Evolutionary conservation across 768 basidiomycete genomes (phyloP), one percentile per base, ranked within the genome.

Genomic region (Infundibulicybe gibba): DNA sequence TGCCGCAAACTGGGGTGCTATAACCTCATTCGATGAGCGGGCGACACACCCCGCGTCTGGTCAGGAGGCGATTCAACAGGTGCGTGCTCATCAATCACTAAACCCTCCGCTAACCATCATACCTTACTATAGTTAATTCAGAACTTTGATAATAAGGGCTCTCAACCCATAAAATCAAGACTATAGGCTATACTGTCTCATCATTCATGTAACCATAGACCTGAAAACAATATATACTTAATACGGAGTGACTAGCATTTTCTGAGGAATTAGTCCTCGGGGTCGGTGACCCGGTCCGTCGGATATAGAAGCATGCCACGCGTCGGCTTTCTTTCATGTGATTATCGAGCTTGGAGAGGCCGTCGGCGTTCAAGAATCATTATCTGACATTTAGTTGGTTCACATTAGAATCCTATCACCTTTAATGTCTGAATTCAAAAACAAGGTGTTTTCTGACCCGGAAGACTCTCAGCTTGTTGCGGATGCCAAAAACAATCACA

Each of bases 391-490:
- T n/a, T n/a, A n/a, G n/a, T n/a, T n/a, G n/a, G n/a, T n/a, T n/a
- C n/a, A n/a, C n/a, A n/a, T n/a, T n/a, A n/a, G n/a, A n/a, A 8
- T 25, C 8, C 25, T 25, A 25, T 25, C 25, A n/a, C n/a, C n/a
- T n/a, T 8, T 25, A 25, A 72, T 70, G 69, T 57, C 67, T 40
- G 64, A 62, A 40, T 68, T 80, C 63, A 66, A 65, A 48, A 65
- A 66, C 20, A 66, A 74, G 49, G 68, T 79, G 16, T 87, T 85
- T 57, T 68, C 74, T 35, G 93, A 94, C 60, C 67, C 81, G 1
- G 87, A 93, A 61, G 95, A 99, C 62, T 79, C 92, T 1, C 73
- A 83, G 40, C 66, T 92, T 45, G 90, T 98, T 46, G 80, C 71
- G 4, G 80, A 91, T 34, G 93, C 89, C 20, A 97, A 98, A 76